phyloP scores from a whole-genome alignment of 441 rosid species.

The Populus hybrid region DNA sequence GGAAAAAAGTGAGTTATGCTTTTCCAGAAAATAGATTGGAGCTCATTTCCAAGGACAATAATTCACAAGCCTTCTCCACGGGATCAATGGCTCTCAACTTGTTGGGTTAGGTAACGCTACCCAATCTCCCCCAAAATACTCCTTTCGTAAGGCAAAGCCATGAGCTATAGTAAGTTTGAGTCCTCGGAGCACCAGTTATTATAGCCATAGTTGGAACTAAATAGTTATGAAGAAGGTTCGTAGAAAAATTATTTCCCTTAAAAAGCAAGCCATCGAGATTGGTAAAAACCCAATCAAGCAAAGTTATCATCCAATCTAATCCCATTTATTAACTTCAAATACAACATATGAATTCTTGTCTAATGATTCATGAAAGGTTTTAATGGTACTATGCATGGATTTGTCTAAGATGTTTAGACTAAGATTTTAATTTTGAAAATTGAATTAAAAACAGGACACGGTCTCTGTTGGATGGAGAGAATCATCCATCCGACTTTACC shows the following conservation, averaged over 20 bases:
- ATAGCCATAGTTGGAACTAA: not conserved
- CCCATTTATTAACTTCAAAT: not conserved
- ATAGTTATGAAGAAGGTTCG: not conserved
- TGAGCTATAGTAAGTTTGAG: not conserved
- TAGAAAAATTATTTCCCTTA: not conserved
- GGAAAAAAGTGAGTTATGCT: too few relatives aligned
- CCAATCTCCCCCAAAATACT: not conserved
- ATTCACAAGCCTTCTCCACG: not conserved
- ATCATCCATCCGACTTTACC: not conserved
- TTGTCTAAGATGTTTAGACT: not conserved
- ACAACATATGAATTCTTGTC: not conserved
- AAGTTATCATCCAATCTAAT: not conserved
- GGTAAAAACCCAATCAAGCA: not conserved
- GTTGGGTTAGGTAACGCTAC: not conserved
- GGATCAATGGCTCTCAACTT: not conserved
- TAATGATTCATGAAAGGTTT: not conserved
- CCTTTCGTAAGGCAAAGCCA: not conserved
- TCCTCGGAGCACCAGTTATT: not conserved
- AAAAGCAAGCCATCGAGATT: not conserved
- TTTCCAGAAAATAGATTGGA: too few relatives aligned
- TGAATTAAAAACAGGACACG: not conserved
- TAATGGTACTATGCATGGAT: not conserved
- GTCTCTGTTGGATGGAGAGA: too few relatives aligned
- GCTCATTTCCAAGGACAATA: too few relatives aligned
- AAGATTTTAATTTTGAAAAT: not conserved